A percentile compares a stretch with the other conserved stretches of the same genome.
Conservation (phyloP, 176 grass and related monocot genomes). For the Bothriochloa decipiens region DNA sequence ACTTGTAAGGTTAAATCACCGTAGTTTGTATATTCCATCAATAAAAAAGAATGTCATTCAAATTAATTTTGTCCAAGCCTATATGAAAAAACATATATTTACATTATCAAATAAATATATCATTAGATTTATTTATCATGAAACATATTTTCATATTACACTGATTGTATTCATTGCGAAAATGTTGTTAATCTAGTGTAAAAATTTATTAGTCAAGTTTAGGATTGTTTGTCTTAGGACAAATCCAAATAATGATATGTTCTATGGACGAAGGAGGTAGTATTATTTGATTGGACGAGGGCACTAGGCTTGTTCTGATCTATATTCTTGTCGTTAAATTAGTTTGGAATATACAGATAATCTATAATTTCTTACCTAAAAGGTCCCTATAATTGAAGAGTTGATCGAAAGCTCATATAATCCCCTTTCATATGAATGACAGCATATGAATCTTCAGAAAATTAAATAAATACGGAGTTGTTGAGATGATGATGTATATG, state of each 20-base stretch:
- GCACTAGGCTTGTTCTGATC: background rate
- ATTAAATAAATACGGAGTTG: background rate
- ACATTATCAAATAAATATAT: background rate
- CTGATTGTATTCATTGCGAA: background rate
- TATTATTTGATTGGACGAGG: background rate
- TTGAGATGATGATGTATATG: background rate
- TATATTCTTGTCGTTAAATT: background rate
- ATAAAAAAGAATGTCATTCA: background rate
- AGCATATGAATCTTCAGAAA: background rate
- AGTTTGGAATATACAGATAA: background rate
- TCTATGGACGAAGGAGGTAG: too few species aligned
- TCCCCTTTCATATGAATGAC: background rate
- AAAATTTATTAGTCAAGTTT: background rate
- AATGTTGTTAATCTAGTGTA: background rate
- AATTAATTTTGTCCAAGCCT: background rate
- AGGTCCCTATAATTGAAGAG: background rate
- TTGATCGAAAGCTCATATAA: background rate
- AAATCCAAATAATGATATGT: too few species aligned
- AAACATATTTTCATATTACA: background rate
- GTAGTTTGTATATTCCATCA: background rate
- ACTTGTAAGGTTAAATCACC: background rate
- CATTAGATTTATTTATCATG: background rate
- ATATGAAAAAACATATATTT: background rate
- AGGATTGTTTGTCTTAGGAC: too few species aligned
- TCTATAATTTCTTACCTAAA: background rate